Evolutionary conservation across 2,329 filamentous ascomycete species (phyloP).

Genomic region (Monascus ruber): DNA sequence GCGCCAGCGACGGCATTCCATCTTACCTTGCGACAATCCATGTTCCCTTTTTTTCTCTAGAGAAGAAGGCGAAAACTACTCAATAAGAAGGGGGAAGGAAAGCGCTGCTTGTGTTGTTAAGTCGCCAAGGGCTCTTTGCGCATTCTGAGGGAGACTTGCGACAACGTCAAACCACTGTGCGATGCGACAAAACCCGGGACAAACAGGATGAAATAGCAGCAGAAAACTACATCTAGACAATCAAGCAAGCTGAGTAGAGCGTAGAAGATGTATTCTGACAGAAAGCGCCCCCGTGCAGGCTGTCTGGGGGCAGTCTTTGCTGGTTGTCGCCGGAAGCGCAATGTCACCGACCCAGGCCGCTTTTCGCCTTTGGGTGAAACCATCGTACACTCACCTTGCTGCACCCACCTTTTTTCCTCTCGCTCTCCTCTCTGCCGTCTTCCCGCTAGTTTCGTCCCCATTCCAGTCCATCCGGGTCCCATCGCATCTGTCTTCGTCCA

Average conservation of each 20-base stretch:
- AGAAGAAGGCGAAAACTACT: no score
- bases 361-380: constrained; percentile 33
- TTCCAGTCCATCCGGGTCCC: constrained; percentile 4
- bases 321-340: constrained; percentile 12
- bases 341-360: constrained; percentile 22
- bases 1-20: no score
- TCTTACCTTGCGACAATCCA: no score
- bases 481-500: constrained; percentile 3
- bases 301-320: background rate
- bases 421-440: constrained; percentile 6
- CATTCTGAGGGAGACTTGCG: constrained; percentile 1
- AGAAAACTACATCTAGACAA: background rate
- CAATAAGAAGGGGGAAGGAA: no score
- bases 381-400: constrained; percentile 18
- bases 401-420: constrained; percentile 8
- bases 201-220: background rate
- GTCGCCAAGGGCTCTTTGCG: background rate
- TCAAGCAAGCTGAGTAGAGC: constrained; percentile 1
- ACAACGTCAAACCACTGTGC: background rate
- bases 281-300: background rate
- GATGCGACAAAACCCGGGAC: constrained; percentile 1
- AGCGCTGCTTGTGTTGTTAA: no score
- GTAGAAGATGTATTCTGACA: background rate
- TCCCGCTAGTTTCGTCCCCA: constrained; percentile 6
- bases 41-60: no score